These are phyloP conservation scores for Nakaseomyces delphensis DNA, from an alignment of 1,139 yeast genomes.

Conservation along the genomic window DNA sequence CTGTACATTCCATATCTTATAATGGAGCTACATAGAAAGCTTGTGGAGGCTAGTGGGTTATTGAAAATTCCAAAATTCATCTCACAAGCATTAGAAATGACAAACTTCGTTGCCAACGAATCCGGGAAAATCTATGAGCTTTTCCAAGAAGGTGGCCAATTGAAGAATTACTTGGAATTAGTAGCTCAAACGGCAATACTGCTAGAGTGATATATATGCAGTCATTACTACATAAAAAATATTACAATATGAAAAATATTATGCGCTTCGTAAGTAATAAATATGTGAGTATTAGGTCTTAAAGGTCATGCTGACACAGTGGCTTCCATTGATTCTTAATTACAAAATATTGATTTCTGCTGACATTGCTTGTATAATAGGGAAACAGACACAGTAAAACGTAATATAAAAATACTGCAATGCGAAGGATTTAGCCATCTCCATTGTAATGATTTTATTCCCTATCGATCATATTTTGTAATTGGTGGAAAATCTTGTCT, in stretches of 20 bases:
- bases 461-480: slow-evolving; percentile 43
- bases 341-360: no score
- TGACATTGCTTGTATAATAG: no score
- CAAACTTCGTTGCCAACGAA: slow-evolving; percentile 47
- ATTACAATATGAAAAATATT: slow-evolving; percentile 1
- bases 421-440: neutral
- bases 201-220: slow-evolving; percentile 30
- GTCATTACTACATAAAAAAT: neutral
- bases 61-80: slow-evolving; percentile 34
- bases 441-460: slow-evolving; percentile 35
- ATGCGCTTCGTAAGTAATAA: neutral
- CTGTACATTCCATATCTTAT: slow-evolving; percentile 68
- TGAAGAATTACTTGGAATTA: slow-evolving; percentile 51
- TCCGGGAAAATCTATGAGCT: slow-evolving; percentile 42
- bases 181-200: slow-evolving; percentile 51
- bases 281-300: no score
- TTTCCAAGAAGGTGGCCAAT: slow-evolving; percentile 51
- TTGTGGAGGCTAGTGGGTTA: slow-evolving; percentile 37
- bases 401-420: neutral
- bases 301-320: no score
- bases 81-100: slow-evolving; percentile 48
- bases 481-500: slow-evolving; percentile 49
- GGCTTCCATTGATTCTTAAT: no score
- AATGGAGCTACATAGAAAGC: slow-evolving; percentile 51
- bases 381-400: neutral